These are phyloP conservation scores for Talaromyces stipitatus DNA, from an alignment of 495 filamentous ascomycete genomes.

Conservation along the genomic window DNA sequence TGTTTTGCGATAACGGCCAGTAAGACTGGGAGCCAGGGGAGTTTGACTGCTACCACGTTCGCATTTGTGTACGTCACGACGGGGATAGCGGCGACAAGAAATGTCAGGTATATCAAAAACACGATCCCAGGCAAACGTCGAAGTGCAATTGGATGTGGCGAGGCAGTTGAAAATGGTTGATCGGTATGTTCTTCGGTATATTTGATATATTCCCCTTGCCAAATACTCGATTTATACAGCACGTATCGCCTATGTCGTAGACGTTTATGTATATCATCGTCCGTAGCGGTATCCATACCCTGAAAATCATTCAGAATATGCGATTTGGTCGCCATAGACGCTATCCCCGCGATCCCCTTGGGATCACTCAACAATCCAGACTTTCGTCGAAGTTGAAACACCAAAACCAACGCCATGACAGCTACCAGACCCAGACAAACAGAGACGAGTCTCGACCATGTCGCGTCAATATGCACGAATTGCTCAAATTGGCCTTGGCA, in stretches of 20 bases:
- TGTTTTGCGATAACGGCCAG: slow-evolving; percentile 59
- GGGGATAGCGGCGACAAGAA: slow-evolving; percentile 44
- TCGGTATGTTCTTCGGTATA: slow-evolving; percentile 13
- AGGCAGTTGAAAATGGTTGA: slow-evolving; percentile 12
- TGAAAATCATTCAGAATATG: slow-evolving; percentile 71
- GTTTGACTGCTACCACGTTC: slow-evolving; percentile 46
- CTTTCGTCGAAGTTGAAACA: slow-evolving; percentile 52
- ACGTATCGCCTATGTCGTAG: slow-evolving; percentile 58
- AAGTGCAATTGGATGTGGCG: slow-evolving; percentile 64
- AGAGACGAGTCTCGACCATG: slow-evolving; percentile 56
- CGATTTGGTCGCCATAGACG: slow-evolving; percentile 61
- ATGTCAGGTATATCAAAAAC: slow-evolving; percentile 47
- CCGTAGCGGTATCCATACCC: slow-evolving; percentile 57
- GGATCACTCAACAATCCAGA: slow-evolving; percentile 62
- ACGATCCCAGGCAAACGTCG: slow-evolving; percentile 49
- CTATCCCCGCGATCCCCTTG: slow-evolving; percentile 65
- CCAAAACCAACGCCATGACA: slow-evolving; percentile 40
- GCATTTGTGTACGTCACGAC: slow-evolving; percentile 49
- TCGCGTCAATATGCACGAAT: slow-evolving; percentile 42
- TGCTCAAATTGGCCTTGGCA: background rate
- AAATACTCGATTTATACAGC: slow-evolving; percentile 59
- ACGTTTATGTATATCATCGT: slow-evolving; percentile 57
- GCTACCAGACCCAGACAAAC: slow-evolving; percentile 42
- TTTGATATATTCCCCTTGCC: slow-evolving; percentile 42
- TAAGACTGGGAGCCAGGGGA: slow-evolving; percentile 56